Evolutionary conservation across 768 basidiomycete species (phyloP), one percentile per base, ranked within the genome.

Genomic region (Fomitopsis pulvina): DNA sequence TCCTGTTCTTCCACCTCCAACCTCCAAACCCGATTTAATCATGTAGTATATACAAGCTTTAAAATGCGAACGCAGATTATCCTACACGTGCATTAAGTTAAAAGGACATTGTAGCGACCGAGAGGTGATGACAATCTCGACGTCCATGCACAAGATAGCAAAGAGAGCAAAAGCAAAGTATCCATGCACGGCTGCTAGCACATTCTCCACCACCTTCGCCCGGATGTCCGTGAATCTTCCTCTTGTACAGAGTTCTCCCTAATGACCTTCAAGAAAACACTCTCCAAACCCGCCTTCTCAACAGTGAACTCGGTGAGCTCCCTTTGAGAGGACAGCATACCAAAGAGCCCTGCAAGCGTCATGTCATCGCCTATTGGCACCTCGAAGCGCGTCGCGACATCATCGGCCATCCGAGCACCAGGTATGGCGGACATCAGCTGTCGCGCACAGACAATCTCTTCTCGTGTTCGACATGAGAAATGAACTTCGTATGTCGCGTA

Each of bases 401-500:
- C 85, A 54, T 87, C 83, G 4, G 79, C 80, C 69, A 79, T 76
- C 3, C 77, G 73, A 11, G 82, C 75, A 6, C 80, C 81, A 2
- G 85, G 83, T 54, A 79, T 77, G 3, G 64, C 71, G 5, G 77
- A 59, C 82, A 87, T 85, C 32, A 86, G 66, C 2, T 70, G 63
- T 40, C 80, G 81, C 4, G 84, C 82, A 52, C 70, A 72, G 6
- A 64, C 57, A 14, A 79, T 67, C 38, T 85, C 84, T 48, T 83
- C 81, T 10, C 81, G 72, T 0, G 78, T 80, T 1, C 77, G 78
- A 54, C 81, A 83, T 2, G 78, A 75, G 60, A 90, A 82, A 62
- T 89, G 87, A 20, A 88, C 80, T 57, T 88, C 85, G 63, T 91
- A 90, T 1, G 74, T 79, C 7, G 81, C 80, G 59, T 88, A 83